Base-by-base conservation (phyloP, 2,329 filamentous ascomycete genomes). In the Fusarium poae region DNA sequence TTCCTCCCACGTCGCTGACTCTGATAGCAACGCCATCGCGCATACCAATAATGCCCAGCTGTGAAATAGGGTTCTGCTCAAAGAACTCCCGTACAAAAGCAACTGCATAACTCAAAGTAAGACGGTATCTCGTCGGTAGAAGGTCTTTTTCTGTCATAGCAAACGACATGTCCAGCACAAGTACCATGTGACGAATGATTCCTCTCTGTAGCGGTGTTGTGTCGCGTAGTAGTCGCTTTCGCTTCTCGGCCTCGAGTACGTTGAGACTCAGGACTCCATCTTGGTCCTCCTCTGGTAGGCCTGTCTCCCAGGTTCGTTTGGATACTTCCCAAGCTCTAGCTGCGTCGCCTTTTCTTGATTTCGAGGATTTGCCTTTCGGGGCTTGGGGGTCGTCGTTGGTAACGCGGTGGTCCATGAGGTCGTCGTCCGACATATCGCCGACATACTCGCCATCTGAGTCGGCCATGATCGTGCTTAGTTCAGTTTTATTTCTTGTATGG, bases 21-120 rank as follows among this genome's bases (percentile, higher is more conserved):
- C 92, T 85, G 25, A 97, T 84, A 3, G 94, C 94, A 18, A 98
- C 84, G 18, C 96, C 96, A 77, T 98, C 96, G 65, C 92, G 89
- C 92, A 98, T 97, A 51, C 92, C 95, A 39, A 99, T 84, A 30
- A 99, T 91, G 25, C 92, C 94, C 58, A 99, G 87, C 80, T 99
- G 96, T 12, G 94, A 97, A 71, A 99, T 98, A 13, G 96, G 96
- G 75, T 99, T 99, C 80, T 99, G 96, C 80, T 98, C 96, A 77
- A 98, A 99, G 81, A 93, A 99, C 78, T 97, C 95, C 62, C 90
- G 87, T 49, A 98, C 91, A 79, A 98, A 99, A 59, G 94, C 91
- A 68, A 91, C 88, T 18, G 94, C 91, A 79, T 94, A 97, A 68
- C 90, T 90, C 75, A 97, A 85, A 53, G 90, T 91, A 32, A 97